These are phyloP conservation scores for Phytophthora tentaculata DNA, from an alignment of 352 stramenopile genomes.

Conservation along the genomic window DNA sequence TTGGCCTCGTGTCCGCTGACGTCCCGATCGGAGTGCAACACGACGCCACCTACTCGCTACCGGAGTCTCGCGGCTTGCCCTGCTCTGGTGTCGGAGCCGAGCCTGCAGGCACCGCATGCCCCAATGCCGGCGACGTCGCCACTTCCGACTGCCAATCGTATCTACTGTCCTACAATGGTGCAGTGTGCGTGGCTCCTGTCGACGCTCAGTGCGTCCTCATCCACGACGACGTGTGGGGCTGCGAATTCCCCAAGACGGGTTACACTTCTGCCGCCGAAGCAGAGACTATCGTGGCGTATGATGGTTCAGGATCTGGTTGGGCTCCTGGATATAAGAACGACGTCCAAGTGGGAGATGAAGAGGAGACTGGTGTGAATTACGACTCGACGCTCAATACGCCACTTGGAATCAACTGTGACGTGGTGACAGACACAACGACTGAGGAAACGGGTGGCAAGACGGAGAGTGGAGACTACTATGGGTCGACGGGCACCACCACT, in stretches of 20 bases:
- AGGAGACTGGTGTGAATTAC: background rate
- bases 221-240: slow-evolving; percentile 19
- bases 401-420: slow-evolving; percentile 6
- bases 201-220: slow-evolving; percentile 28
- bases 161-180: slow-evolving; percentile 31
- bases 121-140: slow-evolving; percentile 29
- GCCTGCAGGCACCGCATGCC: slow-evolving; percentile 17
- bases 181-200: slow-evolving; percentile 24
- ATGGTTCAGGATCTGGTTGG: background rate
- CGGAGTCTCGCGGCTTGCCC: slow-evolving; percentile 25
- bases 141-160: slow-evolving; percentile 22
- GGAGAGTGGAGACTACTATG: background rate
- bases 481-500: background rate
- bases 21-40: slow-evolving; percentile 26
- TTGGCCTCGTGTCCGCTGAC: slow-evolving; percentile 14
- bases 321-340: background rate
- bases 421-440: background rate
- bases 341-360: background rate
- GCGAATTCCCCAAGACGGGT: slow-evolving; percentile 21
- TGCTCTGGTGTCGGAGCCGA: slow-evolving; percentile 23
- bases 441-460: background rate
- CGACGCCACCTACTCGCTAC: slow-evolving; percentile 31
- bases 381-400: slow-evolving; percentile 1
- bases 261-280: slow-evolving; percentile 17
- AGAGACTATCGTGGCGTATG: background rate